A percentile compares a stretch with the other conserved stretches of the same genome.
These are phyloP conservation scores for Penicillium lividum DNA, from an alignment of 495 filamentous ascomycete genomes.

Conservation along the genomic window DNA sequence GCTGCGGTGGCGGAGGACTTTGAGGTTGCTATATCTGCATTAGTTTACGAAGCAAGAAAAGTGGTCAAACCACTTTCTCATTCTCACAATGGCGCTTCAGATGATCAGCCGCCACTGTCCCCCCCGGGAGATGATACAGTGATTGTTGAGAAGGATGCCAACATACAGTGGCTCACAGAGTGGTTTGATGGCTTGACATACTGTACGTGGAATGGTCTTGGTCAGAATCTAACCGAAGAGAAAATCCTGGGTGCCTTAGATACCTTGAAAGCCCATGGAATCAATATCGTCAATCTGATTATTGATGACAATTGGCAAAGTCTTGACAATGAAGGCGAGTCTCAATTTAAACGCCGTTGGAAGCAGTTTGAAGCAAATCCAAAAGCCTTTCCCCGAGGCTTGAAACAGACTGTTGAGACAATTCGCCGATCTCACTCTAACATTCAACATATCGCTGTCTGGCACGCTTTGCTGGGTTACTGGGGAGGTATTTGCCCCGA, in stretches of 20 bases:
- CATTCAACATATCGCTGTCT: slow-evolving; percentile 85
- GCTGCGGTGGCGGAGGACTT: slow-evolving; percentile 74
- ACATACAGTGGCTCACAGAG: slow-evolving; percentile 74
- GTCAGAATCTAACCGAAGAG: slow-evolving; percentile 75
- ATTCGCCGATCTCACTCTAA: slow-evolving; percentile 71
- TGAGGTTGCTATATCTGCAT: slow-evolving; percentile 73
- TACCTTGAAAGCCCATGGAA: slow-evolving; percentile 65
- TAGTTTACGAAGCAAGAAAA: slow-evolving; percentile 82
- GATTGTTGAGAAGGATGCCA: slow-evolving; percentile 44
- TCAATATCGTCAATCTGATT: slow-evolving; percentile 78
- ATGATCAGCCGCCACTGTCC: slow-evolving; percentile 29
- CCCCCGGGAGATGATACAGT: slow-evolving; percentile 41
- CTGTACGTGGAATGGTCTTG: slow-evolving; percentile 93
- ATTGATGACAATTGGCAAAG: slow-evolving; percentile 98
- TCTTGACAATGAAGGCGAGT: slow-evolving; percentile 58
- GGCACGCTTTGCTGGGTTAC: slow-evolving; percentile 95
- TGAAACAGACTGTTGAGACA: slow-evolving; percentile 64
- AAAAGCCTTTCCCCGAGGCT: slow-evolving; percentile 74
- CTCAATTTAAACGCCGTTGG: slow-evolving; percentile 58
- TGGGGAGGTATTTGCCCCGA: slow-evolving; percentile 84
- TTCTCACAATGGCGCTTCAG: slow-evolving; percentile 1
- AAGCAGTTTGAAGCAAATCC: slow-evolving; percentile 80
- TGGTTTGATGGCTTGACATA: slow-evolving; percentile 87
- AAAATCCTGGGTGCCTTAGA: slow-evolving; percentile 77
- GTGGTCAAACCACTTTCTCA: slow-evolving; percentile 50